phyloP scores from a whole-genome alignment of 2,329 filamentous ascomycete species.

The Escovopsis sp. region DNA sequence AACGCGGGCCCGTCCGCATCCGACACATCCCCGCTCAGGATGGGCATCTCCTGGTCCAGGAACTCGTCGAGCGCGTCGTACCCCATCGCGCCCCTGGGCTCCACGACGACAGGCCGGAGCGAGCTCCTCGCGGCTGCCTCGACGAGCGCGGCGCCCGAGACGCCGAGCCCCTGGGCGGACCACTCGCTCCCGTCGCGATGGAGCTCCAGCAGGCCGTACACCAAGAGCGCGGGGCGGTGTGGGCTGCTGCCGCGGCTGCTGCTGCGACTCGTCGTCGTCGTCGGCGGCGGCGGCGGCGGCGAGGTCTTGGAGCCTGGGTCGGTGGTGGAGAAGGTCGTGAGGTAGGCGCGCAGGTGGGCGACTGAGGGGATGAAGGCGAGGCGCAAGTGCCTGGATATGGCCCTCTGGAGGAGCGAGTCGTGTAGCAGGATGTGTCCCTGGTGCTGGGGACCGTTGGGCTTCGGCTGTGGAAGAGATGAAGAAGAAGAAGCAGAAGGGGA shows the following conservation, averaged over 20 bases:
- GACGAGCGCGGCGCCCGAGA: slow-evolving; percentile 46
- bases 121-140: slow-evolving; percentile 38
- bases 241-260: not conserved
- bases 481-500: too few species aligned
- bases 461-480: not conserved
- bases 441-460: not conserved
- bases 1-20: slow-evolving; percentile 37
- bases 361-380: slow-evolving; percentile 62
- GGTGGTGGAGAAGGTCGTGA: slow-evolving; percentile 39
- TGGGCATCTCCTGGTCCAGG: slow-evolving; percentile 39
- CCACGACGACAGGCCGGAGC: slow-evolving; percentile 32
- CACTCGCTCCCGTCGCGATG: slow-evolving; percentile 58
- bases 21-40: slow-evolving; percentile 43
- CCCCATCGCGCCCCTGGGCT: slow-evolving; percentile 23
- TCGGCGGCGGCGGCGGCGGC: slow-evolving; percentile 17
- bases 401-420: slow-evolving; percentile 54
- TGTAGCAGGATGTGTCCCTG: slow-evolving; percentile 29
- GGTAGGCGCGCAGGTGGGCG: slow-evolving; percentile 61
- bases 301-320: slow-evolving; percentile 12
- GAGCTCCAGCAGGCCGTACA: slow-evolving; percentile 50
- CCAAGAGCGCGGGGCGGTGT: slow-evolving; percentile 26
- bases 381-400: slow-evolving; percentile 52
- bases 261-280: not conserved
- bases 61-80: slow-evolving; percentile 21
- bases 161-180: slow-evolving; percentile 57